Percentiles rank a stretch among this genome's conserved stretches.
Conservation (phyloP, 306 rosid genomes). For the Quercus robur region DNA sequence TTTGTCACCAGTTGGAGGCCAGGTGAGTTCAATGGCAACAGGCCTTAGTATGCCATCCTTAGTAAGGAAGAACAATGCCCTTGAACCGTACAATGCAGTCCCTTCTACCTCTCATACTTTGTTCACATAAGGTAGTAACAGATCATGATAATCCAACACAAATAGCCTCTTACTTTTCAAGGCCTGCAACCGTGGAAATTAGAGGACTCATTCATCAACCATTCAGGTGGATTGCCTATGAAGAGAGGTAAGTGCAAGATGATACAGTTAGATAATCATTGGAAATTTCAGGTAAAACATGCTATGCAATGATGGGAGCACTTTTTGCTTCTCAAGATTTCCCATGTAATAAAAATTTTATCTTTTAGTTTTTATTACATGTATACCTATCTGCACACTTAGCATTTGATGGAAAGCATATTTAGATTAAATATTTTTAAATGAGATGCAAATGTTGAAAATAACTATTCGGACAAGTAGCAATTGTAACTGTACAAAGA, state of each 20-base stretch:
- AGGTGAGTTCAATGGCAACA: conserved; percentile 39
- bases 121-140: conserved; percentile 30
- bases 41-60: conserved; percentile 28
- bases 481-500: not conserved
- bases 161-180: conserved; percentile 27
- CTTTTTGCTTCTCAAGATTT: no score
- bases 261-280: no score
- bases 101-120: conserved; percentile 33
- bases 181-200: conserved; percentile 25
- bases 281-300: no score
- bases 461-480: not conserved
- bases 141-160: conserved; percentile 32
- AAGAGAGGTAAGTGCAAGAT: no score
- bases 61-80: conserved; percentile 34
- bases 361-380: no score
- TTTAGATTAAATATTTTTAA: no score
- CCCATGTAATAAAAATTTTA: no score
- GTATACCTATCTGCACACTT: no score
- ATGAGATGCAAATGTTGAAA: no score
- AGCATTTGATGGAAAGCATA: no score
- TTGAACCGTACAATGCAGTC: conserved; percentile 36
- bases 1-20: conserved; percentile 22
- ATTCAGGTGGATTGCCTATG: no score
- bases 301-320: no score
- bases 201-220: not conserved